Percentiles rank a stretch among this genome's conserved stretches.
phyloP scores from a whole-genome alignment of 768 basidiomycete genomes.

The Mycena filopes region DNA sequence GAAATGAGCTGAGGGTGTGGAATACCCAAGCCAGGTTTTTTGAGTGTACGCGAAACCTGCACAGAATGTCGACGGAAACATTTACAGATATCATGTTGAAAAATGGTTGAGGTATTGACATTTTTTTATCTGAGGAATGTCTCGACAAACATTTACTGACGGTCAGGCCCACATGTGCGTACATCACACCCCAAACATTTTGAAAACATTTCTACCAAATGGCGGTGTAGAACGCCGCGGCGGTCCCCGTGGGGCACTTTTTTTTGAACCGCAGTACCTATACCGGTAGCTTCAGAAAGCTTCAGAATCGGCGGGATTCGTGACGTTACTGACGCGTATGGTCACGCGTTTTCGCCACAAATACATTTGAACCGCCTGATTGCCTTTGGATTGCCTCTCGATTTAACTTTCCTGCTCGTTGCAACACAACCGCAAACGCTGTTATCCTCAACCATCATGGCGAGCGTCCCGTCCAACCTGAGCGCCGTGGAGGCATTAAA shows the following conservation, averaged over 20 bases:
- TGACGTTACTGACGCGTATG: not conserved
- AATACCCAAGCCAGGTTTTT: not conserved
- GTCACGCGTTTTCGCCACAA: not conserved
- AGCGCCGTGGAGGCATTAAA: conserved; percentile 46
- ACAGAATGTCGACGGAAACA: not conserved
- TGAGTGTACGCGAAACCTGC: not conserved
- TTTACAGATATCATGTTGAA: not conserved
- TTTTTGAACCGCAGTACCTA: no score
- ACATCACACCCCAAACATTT: not conserved
- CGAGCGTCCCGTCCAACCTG: conserved; percentile 10
- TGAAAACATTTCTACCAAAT: not conserved
- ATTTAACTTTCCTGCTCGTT: no score
- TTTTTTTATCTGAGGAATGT: not conserved
- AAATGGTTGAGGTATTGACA: not conserved
- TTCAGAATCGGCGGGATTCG: no score
- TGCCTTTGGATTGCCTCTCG: no score
- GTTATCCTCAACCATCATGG: conserved; percentile 7
- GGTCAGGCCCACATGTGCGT: not conserved
- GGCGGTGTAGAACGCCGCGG: not conserved
- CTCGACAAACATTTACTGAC: not conserved
- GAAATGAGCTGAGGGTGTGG: no score
- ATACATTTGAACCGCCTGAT: no score
- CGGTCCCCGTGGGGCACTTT: no score
- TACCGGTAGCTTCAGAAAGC: no score
- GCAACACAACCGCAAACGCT: no score